A percentile compares a stretch with the other conserved stretches of the same genome.
Evolutionary conservation across 768 basidiomycete species (phyloP).

Genomic region (Postia placenta): DNA sequence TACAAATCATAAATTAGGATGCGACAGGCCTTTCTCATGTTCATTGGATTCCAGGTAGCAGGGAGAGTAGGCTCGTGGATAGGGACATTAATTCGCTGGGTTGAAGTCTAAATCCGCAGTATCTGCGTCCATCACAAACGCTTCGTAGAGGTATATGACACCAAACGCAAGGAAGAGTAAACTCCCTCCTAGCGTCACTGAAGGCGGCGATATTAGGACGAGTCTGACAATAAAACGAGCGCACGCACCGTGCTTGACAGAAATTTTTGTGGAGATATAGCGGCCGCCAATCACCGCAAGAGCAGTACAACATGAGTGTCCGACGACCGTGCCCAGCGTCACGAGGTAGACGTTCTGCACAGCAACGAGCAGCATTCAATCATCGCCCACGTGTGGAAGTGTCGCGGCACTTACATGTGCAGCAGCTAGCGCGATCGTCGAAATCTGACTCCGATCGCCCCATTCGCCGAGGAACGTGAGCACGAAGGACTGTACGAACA

Average conservation of each 20-base stretch:
- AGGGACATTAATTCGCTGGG: constrained; percentile 6
- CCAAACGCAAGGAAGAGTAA: constrained; percentile 81
- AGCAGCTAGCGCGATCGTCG: constrained; percentile 92
- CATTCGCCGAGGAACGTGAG: constrained; percentile 98
- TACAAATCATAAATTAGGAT: no score
- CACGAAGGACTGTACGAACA: constrained; percentile 92
- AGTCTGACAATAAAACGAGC: not conserved
- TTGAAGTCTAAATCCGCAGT: constrained; percentile 16
- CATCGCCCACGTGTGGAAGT: constrained; percentile 6
- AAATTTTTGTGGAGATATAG: constrained; percentile 89
- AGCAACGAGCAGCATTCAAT: constrained; percentile 9
- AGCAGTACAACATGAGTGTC: constrained; percentile 82
- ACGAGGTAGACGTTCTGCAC: constrained; percentile 87
- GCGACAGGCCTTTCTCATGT: no score
- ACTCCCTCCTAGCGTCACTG: constrained; percentile 83
- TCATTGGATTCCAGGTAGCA: no score
- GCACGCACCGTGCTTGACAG: constrained; percentile 82
- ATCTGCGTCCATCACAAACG: constrained; percentile 22
- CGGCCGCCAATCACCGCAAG: constrained; percentile 92
- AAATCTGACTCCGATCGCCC: constrained; percentile 97
- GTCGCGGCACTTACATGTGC: constrained; percentile 60
- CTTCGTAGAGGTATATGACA: constrained; percentile 67
- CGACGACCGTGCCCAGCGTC: constrained; percentile 82
- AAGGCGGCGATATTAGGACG: not conserved
- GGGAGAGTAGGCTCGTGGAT: no score